Conservation (phyloP, 805 yeast species). For the Ogataea corticis region DNA sequence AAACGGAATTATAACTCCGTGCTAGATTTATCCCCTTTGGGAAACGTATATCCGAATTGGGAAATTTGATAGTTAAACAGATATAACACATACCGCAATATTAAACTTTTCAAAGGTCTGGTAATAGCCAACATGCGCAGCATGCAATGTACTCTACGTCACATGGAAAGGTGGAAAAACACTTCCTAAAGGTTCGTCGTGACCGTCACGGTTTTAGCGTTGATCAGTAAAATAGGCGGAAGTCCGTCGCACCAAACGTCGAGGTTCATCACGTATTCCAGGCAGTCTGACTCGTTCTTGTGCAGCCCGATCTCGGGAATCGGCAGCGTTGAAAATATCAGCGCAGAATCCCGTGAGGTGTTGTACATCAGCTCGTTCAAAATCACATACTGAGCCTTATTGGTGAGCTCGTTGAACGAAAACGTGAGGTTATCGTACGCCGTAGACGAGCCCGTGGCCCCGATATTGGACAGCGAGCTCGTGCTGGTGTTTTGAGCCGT, state of each 20-base stretch:
- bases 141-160: no score
- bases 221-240: constrained; percentile 81
- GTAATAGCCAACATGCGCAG: no score
- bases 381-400: constrained; percentile 85
- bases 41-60: no score
- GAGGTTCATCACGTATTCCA: constrained; percentile 73
- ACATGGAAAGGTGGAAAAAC: no score
- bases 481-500: not conserved
- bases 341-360: constrained; percentile 61
- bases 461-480: not conserved
- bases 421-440: constrained; percentile 26
- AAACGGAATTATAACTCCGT: no score
- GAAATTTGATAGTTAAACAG: no score
- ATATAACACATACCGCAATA: no score
- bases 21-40: no score
- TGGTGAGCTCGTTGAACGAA: constrained; percentile 85
- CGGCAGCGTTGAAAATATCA: constrained; percentile 87
- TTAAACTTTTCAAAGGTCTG: no score
- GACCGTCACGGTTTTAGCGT: constrained; percentile 93
- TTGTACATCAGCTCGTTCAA: constrained; percentile 80
- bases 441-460: constrained; percentile 11
- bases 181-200: constrained; percentile 92
- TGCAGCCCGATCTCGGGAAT: constrained; percentile 86
- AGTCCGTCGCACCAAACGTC: constrained; percentile 79
- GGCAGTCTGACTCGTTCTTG: constrained; percentile 61